These are phyloP conservation scores for Moniliophthora roreri DNA, from an alignment of 1,284 basidiomycete species.

Conservation along the genomic window DNA sequence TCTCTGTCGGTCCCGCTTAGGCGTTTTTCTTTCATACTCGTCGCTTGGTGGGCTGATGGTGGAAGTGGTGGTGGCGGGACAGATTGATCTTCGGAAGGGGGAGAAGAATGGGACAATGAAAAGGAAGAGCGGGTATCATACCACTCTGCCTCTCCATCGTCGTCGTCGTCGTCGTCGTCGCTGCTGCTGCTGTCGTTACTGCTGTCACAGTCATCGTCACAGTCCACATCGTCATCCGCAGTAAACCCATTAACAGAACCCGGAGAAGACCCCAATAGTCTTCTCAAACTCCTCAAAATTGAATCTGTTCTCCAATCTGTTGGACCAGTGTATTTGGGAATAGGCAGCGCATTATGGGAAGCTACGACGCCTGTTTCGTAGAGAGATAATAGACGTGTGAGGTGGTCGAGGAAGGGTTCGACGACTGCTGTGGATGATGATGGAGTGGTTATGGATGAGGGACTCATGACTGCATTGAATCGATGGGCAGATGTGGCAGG, in stretches of 20 bases:
- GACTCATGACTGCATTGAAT: too few relatives aligned
- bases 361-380: conserved; percentile 34
- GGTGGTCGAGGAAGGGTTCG: conserved; percentile 49
- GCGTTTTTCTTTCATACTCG: background rate
- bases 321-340: conserved; percentile 58
- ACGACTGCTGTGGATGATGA: too few relatives aligned
- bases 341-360: conserved; percentile 31
- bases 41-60: background rate
- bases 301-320: conserved; percentile 64
- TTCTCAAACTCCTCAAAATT: conserved; percentile 53
- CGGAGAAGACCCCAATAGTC: conserved; percentile 37
- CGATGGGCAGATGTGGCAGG: too few relatives aligned
- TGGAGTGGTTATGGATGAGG: too few relatives aligned
- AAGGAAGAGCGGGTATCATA: background rate
- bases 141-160: background rate
- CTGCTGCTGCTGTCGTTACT: conserved; percentile 23
- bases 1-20: too few relatives aligned
- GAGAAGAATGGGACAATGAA: background rate
- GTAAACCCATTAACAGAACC: too few relatives aligned
- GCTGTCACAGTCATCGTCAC: too few relatives aligned
- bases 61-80: background rate
- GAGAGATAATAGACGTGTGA: conserved; percentile 50
- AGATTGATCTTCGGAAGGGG: background rate
- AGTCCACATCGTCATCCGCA: too few relatives aligned
- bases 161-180: background rate